Evolutionary conservation across 306 rosid species (phyloP).

Genomic region (Trifolium pratense): DNA sequence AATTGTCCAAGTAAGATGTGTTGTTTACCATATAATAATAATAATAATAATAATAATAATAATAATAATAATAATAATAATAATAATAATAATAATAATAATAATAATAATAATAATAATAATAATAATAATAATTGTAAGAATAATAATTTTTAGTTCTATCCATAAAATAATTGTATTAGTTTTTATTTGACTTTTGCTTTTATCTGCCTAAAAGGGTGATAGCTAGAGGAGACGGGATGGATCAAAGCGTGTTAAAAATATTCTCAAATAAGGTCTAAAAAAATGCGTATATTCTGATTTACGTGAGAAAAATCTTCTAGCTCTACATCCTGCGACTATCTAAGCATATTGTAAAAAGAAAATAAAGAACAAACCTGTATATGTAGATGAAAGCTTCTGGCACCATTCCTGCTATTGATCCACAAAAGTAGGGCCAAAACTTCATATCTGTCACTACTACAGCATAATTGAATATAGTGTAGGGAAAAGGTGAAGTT

Average conservation of each 20-base stretch:
- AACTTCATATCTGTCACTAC: constrained; percentile 91
- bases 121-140: not conserved
- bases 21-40: not conserved
- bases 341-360: constrained; percentile 6
- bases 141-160: constrained; percentile 1
- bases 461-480: constrained; percentile 94
- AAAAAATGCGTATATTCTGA: not conserved
- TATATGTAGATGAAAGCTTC: constrained; percentile 96
- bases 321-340: not conserved
- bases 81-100: not conserved
- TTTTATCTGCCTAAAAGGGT: constrained; percentile 14
- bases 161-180: not conserved
- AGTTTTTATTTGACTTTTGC: constrained; percentile 7
- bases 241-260: constrained; percentile 8
- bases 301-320: constrained; percentile 2
- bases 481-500: constrained; percentile 95
- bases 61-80: not conserved
- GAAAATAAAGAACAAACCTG: constrained; percentile 57
- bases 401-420: constrained; percentile 95
- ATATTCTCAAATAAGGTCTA: not conserved
- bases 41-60: not conserved
- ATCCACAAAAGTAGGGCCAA: constrained; percentile 96
- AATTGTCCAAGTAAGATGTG: constrained; percentile 3
- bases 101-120: not conserved
- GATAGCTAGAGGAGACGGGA: not conserved